Conservation (phyloP, 1,284 basidiomycete species). For the Sphagnurus paluster region DNA sequence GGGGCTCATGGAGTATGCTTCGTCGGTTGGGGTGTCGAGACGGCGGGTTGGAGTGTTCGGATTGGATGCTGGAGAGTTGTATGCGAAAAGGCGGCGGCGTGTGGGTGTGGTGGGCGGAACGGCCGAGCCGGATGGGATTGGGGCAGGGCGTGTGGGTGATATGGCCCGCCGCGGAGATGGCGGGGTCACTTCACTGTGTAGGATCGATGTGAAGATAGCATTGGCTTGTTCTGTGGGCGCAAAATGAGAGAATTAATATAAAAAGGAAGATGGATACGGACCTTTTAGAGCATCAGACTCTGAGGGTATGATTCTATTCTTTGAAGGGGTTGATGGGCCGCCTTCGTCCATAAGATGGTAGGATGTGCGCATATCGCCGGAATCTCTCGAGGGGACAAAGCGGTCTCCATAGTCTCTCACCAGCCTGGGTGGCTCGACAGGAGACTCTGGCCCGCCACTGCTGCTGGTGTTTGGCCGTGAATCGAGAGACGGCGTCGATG, state of each 20-base stretch:
- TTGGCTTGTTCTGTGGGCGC: conserved; percentile 69
- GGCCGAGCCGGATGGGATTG: conserved; percentile 33
- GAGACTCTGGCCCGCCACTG: conserved; percentile 51
- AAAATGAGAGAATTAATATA: no score
- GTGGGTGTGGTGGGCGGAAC: conserved; percentile 58
- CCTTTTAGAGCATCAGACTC: conserved; percentile 80
- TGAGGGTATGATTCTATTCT: conserved; percentile 69
- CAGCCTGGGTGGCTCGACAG: conserved; percentile 40
- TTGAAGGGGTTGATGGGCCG: conserved; percentile 66
- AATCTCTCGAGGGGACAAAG: conserved; percentile 72
- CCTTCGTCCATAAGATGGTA: conserved; percentile 75
- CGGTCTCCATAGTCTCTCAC: conserved; percentile 71
- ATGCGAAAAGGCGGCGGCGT: conserved; percentile 66
- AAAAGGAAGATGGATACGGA: conserved; percentile 27
- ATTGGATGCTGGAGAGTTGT: conserved; percentile 62
- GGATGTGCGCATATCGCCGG: conserved; percentile 72
- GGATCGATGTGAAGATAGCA: conserved; percentile 68
- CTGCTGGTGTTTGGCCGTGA: conserved; percentile 55
- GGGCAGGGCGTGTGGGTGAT: conserved; percentile 57
- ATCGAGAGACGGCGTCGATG: conserved; percentile 55
- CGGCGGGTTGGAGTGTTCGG: conserved; percentile 63
- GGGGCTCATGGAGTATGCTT: conserved; percentile 89
- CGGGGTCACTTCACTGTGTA: conserved; percentile 76
- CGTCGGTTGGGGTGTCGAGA: conserved; percentile 77
- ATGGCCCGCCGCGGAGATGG: conserved; percentile 58